A percentile compares a stretch with the other conserved stretches of the same genome.
phyloP scores from a whole-genome alignment of 768 basidiomycete species.

The Trametes cingulata region DNA sequence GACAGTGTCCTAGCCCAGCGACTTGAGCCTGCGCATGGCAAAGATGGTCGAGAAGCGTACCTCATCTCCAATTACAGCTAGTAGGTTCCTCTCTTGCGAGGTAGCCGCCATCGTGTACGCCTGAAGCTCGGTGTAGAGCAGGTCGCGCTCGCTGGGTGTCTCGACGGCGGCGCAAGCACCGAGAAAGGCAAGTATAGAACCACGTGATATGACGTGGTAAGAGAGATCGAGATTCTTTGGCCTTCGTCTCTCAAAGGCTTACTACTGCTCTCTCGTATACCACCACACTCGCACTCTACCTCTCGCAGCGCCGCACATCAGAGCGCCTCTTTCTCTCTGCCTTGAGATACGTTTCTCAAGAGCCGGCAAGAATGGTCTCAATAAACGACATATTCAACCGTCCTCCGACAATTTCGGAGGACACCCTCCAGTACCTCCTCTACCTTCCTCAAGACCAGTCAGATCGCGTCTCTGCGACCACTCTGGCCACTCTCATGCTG shows the following conservation, averaged over 20 bases:
- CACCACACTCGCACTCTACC: not conserved
- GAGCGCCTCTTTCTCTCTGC: no score
- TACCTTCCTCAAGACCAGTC: constrained; percentile 56
- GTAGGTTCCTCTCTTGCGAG: constrained; percentile 75
- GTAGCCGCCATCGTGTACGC: constrained; percentile 44
- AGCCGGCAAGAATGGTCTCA: constrained; percentile 5
- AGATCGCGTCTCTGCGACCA: constrained; percentile 61
- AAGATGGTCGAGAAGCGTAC: no score
- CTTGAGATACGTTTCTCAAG: not conserved
- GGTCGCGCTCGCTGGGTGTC: not conserved
- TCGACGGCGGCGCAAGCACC: not conserved
- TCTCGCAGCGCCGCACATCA: not conserved
- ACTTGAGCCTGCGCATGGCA: no score
- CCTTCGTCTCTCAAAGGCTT: not conserved
- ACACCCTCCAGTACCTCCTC: constrained; percentile 77
- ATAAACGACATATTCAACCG: constrained; percentile 64
- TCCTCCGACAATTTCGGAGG: constrained; percentile 79
- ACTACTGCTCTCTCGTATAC: not conserved
- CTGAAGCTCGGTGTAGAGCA: not conserved
- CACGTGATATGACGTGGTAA: constrained; percentile 22
- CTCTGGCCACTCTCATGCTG: constrained; percentile 69
- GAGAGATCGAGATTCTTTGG: constrained; percentile 11
- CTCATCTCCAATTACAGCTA: constrained; percentile 98
- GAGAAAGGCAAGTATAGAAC: constrained; percentile 13
- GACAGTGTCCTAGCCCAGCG: constrained; percentile 93